A percentile compares a stretch with the other conserved stretches of the same genome.
phyloP scores from a whole-genome alignment of 805 yeast genomes.

The Candida berthetii region DNA sequence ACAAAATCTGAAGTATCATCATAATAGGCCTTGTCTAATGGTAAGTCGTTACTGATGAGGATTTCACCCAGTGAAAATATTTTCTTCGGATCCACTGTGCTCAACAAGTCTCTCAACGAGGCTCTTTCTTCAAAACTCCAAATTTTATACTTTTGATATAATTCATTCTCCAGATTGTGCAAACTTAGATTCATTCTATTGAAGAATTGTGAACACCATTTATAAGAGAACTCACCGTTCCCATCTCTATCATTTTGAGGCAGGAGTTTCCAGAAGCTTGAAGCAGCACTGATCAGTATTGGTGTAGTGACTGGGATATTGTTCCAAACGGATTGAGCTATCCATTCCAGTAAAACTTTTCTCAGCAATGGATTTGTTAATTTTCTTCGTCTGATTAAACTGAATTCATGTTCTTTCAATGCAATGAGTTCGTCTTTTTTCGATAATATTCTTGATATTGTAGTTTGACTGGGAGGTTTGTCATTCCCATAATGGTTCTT shows the following conservation, averaged over 20 bases:
- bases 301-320: slow-evolving; percentile 60
- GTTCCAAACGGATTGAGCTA: slow-evolving; percentile 62
- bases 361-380: slow-evolving; percentile 48
- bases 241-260: slow-evolving; percentile 53
- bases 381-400: slow-evolving; percentile 38
- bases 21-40: slow-evolving; percentile 50
- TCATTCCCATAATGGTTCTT: slow-evolving; percentile 42
- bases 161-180: slow-evolving; percentile 37
- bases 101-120: slow-evolving; percentile 38
- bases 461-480: slow-evolving; percentile 60
- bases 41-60: slow-evolving; percentile 51
- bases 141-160: slow-evolving; percentile 41
- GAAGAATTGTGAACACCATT: slow-evolving; percentile 45
- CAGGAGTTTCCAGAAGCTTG: slow-evolving; percentile 54
- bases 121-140: slow-evolving; percentile 58
- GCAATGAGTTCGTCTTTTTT: slow-evolving; percentile 48
- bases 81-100: slow-evolving; percentile 41
- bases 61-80: slow-evolving; percentile 58
- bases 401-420: slow-evolving; percentile 44
- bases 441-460: slow-evolving; percentile 55
- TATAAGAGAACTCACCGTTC: slow-evolving; percentile 56
- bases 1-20: slow-evolving; percentile 34
- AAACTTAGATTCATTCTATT: slow-evolving; percentile 45
- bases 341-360: slow-evolving; percentile 63
- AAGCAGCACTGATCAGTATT: slow-evolving; percentile 56